Conservation (phyloP, 305 asterid species). For the Fraxinus paxiana region DNA sequence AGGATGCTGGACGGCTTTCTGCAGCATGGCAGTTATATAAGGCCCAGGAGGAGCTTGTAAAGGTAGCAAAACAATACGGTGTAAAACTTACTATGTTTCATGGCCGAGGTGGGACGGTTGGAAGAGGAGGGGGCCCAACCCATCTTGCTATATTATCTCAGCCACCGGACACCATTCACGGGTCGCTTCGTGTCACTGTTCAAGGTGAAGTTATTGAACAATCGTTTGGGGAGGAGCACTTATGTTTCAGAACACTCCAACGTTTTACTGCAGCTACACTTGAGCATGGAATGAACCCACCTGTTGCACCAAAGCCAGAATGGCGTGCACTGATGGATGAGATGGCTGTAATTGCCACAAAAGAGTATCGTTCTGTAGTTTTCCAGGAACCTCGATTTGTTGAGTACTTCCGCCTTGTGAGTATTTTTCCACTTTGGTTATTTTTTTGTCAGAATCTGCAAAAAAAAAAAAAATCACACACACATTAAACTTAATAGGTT, state of each 20-base stretch:
- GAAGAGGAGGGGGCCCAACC: constrained; percentile 91
- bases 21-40: constrained; percentile 91
- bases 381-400: constrained; percentile 87
- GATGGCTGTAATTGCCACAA: constrained; percentile 73
- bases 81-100: constrained; percentile 83
- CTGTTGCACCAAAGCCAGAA: constrained; percentile 74
- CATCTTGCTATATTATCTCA: constrained; percentile 90
- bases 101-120: constrained; percentile 87
- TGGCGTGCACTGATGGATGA: constrained; percentile 86
- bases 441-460: not conserved
- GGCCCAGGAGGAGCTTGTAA: constrained; percentile 86
- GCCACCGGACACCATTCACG: constrained; percentile 87
- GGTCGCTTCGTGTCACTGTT: constrained; percentile 85
- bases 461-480: not conserved
- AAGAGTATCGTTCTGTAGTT: constrained; percentile 73
- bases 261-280: constrained; percentile 86
- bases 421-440: constrained; percentile 23
- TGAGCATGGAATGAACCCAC: constrained; percentile 90
- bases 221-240: constrained; percentile 81
- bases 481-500: not conserved
- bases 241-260: constrained; percentile 84
- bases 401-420: constrained; percentile 86
- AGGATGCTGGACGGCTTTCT: constrained; percentile 88
- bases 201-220: constrained; percentile 90
- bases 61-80: constrained; percentile 71